phyloP scores from a whole-genome alignment of 164 flowering plant genomes.

The Vitis rupestris region DNA sequence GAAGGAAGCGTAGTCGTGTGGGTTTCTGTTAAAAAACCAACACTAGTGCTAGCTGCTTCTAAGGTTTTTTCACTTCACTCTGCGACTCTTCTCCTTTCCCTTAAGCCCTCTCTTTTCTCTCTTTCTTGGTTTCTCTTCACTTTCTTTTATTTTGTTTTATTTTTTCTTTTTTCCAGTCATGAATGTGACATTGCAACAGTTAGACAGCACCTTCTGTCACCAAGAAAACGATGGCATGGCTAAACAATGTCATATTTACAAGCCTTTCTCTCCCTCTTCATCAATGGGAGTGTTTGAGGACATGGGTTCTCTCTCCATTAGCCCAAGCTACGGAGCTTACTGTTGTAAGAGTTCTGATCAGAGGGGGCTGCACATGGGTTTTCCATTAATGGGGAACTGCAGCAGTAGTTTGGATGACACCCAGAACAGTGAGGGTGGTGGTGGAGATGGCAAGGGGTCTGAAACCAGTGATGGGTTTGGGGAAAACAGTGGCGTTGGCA shows the following conservation, averaged over 20 bases:
- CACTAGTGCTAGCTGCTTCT: background rate
- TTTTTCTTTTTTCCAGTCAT: background rate
- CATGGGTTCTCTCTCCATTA: background rate
- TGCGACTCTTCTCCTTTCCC: background rate
- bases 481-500: slow-evolving; percentile 1
- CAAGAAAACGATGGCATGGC: background rate
- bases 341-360: too few relatives aligned
- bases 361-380: background rate
- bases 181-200: slow-evolving; percentile 16
- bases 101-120: background rate
- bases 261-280: background rate
- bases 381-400: background rate
- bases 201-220: slow-evolving; percentile 4
- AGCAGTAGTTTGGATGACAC: background rate
- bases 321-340: background rate
- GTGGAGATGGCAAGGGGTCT: too few relatives aligned
- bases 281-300: background rate
- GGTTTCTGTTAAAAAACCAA: slow-evolving; percentile 12
- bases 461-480: background rate
- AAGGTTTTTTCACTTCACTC: too few relatives aligned
- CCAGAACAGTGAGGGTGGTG: too few relatives aligned
- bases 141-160: too few relatives aligned
- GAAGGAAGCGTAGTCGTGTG: slow-evolving; percentile 10
- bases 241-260: too few relatives aligned
- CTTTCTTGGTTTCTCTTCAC: too few relatives aligned